Conservation (phyloP, 169 alveolate genomes). For the Cryptosporidium xiaoi region DNA sequence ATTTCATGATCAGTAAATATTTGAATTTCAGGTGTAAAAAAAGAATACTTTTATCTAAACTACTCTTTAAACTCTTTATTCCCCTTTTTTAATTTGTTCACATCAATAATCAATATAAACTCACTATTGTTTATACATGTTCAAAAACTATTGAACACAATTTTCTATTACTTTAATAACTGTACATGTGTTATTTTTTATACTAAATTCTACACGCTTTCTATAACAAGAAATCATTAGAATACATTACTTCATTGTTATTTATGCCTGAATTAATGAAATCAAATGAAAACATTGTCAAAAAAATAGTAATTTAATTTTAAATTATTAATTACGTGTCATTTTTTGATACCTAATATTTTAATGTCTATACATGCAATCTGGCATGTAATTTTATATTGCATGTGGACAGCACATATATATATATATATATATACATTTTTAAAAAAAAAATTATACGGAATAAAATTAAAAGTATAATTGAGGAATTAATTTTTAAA, state of each 20-base stretch:
- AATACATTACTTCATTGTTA: too few species aligned
- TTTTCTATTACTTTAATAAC: too few species aligned
- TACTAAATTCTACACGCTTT: too few species aligned
- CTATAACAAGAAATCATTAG: too few species aligned
- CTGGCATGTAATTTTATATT: slow-evolving; percentile 24
- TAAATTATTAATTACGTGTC: slow-evolving; percentile 46
- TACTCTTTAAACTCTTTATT: not conserved
- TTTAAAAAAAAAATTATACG: slow-evolving; percentile 6
- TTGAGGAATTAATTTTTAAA: not conserved
- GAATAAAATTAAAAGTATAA: not conserved
- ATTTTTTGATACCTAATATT: slow-evolving; percentile 41
- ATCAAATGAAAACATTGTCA: not conserved
- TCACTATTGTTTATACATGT: not conserved
- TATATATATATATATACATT: slow-evolving; percentile 17
- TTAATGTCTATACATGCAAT: slow-evolving; percentile 62
- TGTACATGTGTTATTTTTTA: too few species aligned
- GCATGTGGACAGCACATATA: slow-evolving; percentile 59
- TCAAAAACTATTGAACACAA: not conserved
- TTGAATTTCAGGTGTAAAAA: not conserved
- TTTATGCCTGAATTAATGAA: not conserved
- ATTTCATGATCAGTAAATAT: not conserved
- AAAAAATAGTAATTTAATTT: not conserved
- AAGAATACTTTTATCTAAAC: not conserved
- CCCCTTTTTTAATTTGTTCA: too few species aligned
- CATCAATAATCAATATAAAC: not conserved